These are phyloP conservation scores for Fusarium lyarnte DNA, from an alignment of 2,329 filamentous ascomycete species.

Conservation along the genomic window DNA sequence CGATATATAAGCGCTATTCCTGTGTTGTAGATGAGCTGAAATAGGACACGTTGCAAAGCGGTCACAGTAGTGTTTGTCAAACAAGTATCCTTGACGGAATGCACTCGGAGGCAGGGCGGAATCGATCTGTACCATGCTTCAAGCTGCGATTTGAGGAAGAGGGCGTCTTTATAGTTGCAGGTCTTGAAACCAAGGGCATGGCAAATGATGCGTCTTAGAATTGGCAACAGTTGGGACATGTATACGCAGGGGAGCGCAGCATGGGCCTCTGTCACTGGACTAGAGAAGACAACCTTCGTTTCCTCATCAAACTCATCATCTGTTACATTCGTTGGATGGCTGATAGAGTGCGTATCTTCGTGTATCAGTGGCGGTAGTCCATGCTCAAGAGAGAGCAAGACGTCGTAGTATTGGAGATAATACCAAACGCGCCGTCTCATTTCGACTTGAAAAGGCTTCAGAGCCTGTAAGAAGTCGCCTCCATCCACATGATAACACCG, in stretches of 20 bases:
- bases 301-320: conserved; percentile 26
- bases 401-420: conserved; percentile 18
- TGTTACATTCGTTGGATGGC: neutral
- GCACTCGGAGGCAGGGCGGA: neutral
- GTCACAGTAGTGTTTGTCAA: neutral
- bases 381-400: conserved; percentile 14
- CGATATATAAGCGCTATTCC: conserved; percentile 4
- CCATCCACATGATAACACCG: conserved; percentile 2
- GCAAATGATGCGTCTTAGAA: conserved; percentile 1
- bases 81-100: neutral
- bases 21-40: conserved; percentile 25
- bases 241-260: neutral
- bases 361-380: conserved; percentile 7
- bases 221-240: conserved; percentile 12
- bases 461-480: neutral
- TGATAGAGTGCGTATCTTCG: neutral
- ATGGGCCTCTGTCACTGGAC: neutral
- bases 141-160: neutral
- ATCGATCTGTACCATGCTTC: conserved; percentile 20
- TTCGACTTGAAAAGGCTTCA: conserved; percentile 12
- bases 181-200: conserved; percentile 6
- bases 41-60: conserved; percentile 5
- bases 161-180: neutral
- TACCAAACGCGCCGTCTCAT: conserved; percentile 25
- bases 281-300: neutral